A percentile compares a stretch with the other conserved stretches of the same genome.
Conservation (phyloP, 2,329 filamentous ascomycete genomes). For the Fusarium piperis region DNA sequence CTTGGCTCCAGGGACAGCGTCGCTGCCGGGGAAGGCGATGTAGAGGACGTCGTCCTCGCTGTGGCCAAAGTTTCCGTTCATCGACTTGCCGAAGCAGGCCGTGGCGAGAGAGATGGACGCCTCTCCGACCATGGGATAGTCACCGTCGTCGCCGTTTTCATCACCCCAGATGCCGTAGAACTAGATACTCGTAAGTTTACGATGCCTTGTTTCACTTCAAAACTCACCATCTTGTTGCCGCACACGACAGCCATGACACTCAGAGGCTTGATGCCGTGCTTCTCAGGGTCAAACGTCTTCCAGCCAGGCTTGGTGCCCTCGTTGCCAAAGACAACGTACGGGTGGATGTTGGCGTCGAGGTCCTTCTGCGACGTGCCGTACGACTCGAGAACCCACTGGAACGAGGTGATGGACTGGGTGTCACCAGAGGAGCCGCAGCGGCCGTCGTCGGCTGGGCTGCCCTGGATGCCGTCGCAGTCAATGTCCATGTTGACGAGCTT, state of each 20-base stretch:
- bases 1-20: constrained; percentile 64
- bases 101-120: constrained; percentile 66
- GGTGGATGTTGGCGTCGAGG: constrained; percentile 61
- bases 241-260: constrained; percentile 67
- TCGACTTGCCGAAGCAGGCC: constrained; percentile 62
- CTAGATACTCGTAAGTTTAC: constrained; percentile 39
- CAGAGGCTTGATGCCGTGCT: constrained; percentile 58
- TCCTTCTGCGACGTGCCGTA: constrained; percentile 53
- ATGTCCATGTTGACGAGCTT: constrained; percentile 65
- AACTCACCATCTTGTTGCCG: constrained; percentile 54
- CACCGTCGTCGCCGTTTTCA: constrained; percentile 64
- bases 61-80: constrained; percentile 67
- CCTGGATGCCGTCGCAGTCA: constrained; percentile 64
- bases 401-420: constrained; percentile 59
- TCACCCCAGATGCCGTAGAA: constrained; percentile 71
- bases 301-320: constrained; percentile 46
- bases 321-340: constrained; percentile 66
- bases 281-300: constrained; percentile 52
- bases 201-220: fast-evolving
- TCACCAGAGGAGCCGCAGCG: constrained; percentile 57
- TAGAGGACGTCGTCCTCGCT: constrained; percentile 68
- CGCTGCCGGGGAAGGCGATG: constrained; percentile 66
- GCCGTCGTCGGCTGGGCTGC: constrained; percentile 52
- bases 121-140: constrained; percentile 62
- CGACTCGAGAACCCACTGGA: constrained; percentile 50